Conservation (phyloP, 2,329 filamentous ascomycete species). For the Blastomyces parvus region DNA sequence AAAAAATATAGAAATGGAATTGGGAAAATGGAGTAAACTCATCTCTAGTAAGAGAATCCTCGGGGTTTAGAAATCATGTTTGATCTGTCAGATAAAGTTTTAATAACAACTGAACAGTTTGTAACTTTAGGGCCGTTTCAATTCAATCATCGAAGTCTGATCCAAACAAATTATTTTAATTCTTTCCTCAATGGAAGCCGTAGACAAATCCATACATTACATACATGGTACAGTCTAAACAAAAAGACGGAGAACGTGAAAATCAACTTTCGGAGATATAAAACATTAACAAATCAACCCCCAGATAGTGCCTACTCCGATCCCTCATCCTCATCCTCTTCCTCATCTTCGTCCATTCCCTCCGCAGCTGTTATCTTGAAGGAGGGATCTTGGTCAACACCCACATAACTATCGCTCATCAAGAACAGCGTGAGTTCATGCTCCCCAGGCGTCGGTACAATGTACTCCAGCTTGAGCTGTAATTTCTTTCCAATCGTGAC, state of each 20-base stretch:
- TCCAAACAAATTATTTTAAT: not conserved
- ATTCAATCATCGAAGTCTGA: not conserved
- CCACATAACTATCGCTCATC: slow-evolving; percentile 95
- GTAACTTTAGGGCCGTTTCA: not conserved
- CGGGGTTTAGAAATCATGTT: no score
- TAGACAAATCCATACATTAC: not conserved
- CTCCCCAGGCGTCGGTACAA: slow-evolving; percentile 73
- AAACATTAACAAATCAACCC: not conserved
- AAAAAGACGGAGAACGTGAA: not conserved
- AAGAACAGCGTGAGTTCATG: slow-evolving; percentile 85
- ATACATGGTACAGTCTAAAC: not conserved
- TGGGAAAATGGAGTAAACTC: no score
- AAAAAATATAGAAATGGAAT: no score
- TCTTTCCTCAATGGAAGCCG: not conserved
- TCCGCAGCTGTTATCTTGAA: slow-evolving; percentile 81
- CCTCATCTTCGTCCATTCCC: slow-evolving; percentile 88
- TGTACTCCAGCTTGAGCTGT: slow-evolving; percentile 75
- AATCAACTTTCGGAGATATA: not conserved
- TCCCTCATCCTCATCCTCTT: slow-evolving; percentile 53
- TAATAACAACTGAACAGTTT: no score
- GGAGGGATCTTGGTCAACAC: slow-evolving; percentile 88
- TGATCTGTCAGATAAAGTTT: no score
- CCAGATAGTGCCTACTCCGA: not conserved
- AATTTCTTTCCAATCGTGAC: slow-evolving; percentile 75
- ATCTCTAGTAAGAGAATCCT: no score